Evolutionary conservation across 768 basidiomycete genomes (phyloP).

Genomic region (Asterophora parasitica): DNA sequence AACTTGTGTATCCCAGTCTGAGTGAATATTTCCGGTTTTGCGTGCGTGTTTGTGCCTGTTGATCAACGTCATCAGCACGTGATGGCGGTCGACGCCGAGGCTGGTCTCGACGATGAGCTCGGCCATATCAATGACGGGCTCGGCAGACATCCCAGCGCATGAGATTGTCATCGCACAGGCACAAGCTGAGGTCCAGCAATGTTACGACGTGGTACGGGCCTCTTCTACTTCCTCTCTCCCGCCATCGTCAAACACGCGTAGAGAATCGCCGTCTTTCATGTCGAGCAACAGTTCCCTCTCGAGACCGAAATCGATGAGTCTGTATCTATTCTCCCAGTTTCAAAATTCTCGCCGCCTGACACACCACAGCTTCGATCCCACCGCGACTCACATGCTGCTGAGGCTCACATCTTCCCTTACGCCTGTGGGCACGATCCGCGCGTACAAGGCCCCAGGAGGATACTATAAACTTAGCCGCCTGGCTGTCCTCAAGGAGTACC

Average conservation of each 20-base stretch:
- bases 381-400: slow-evolving; percentile 67
- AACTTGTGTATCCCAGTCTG: not conserved
- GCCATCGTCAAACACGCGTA: slow-evolving; percentile 12
- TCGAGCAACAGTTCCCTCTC: slow-evolving; percentile 67
- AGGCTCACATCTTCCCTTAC: slow-evolving; percentile 54
- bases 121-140: not conserved
- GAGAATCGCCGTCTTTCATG: slow-evolving; percentile 55
- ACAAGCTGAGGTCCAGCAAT: slow-evolving; percentile 54
- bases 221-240: slow-evolving; percentile 4
- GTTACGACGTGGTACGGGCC: slow-evolving; percentile 49
- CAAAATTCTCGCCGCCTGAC: not conserved
- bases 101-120: not conserved
- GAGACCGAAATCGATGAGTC: slow-evolving; percentile 77
- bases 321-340: slow-evolving; percentile 14
- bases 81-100: not conserved
- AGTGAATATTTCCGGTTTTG: slow-evolving; percentile 3
- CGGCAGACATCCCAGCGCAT: slow-evolving; percentile 33
- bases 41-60: slow-evolving; percentile 12
- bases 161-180: slow-evolving; percentile 52
- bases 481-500: slow-evolving; percentile 62
- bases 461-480: slow-evolving; percentile 75
- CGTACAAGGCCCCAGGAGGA: slow-evolving; percentile 30
- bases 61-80: slow-evolving; percentile 9
- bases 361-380: slow-evolving; percentile 50
- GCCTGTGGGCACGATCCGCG: slow-evolving; percentile 72